Evolutionary conservation across 257 asterid genomes (phyloP), one percentile per base, ranked within the genome.

Genomic region (Primulina eburnea): DNA sequence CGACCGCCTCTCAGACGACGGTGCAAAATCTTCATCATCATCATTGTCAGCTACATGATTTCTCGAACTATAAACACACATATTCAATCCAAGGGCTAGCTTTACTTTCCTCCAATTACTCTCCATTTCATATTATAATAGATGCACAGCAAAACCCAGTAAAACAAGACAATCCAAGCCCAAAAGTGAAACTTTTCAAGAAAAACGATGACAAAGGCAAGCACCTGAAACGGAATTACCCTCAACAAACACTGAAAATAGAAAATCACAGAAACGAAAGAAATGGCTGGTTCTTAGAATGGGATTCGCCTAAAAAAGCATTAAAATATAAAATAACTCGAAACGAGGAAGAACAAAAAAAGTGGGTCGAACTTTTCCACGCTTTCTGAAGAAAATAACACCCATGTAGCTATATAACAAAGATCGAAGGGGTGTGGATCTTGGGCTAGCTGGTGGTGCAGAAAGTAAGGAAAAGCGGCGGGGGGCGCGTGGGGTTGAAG

Each of bases 71-170:
- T 85, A 80, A 18, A 84, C 82, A 62, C 97, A 91, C 35, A 86
- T 84, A 84, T 89, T 94, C 84, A 89, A 53, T 20, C 97, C 97
- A 71, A 94, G 92, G 32, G 96, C 96, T 57, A 81, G 72, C 78
- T 89, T 94, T 43, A 89, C 80, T 83, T 94, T 94, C 80, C 87
- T 84, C 99, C 99, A 94, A 80, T 86, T 94, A 71, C 87, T 87
- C 30, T 85, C 99, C 99, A 93, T 93, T 77, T 76, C 73, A 30
- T 6, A 52, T 55, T n/a, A 21, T 21, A 21, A 6, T 53, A 43
- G 53, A 43, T 12, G 53, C n/a, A 43, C 53, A 43, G 6, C n/a
- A 43, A 12, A 43, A 43, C 53, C 53, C 53, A 43, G 3, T 5
- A 29, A 24, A 37, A 57, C 60, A 66, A 64, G 53, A 12, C 17